Evolutionary conservation across 1,139 yeast species (phyloP).

Genomic region (Pneumocystis carinii): DNA sequence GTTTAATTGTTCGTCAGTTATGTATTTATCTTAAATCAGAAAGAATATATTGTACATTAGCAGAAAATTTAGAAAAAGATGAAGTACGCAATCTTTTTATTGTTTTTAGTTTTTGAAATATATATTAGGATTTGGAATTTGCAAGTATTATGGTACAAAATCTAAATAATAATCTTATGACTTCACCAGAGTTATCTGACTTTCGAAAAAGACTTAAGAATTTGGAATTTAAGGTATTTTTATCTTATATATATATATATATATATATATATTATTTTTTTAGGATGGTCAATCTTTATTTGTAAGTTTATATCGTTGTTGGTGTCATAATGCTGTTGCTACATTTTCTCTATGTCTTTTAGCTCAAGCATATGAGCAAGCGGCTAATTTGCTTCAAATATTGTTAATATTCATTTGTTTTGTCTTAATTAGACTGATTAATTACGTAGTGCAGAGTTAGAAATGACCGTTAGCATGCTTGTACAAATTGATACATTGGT

Average conservation of each 20-base stretch:
- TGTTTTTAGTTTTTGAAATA: background rate
- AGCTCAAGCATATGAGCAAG: constrained; percentile 80
- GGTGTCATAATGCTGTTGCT: constrained; percentile 90
- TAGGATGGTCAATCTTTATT: constrained; percentile 58
- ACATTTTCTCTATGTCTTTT: constrained; percentile 72
- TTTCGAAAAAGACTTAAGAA: constrained; percentile 55
- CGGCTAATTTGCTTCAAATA: constrained; percentile 62
- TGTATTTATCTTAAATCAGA: constrained; percentile 74
- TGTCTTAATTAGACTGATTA: background rate
- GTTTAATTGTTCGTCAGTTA: constrained; percentile 68
- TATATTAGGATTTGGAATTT: constrained; percentile 43
- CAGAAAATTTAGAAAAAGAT: constrained; percentile 53
- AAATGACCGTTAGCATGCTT: constrained; percentile 52
- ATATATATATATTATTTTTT: background rate
- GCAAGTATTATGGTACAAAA: constrained; percentile 74
- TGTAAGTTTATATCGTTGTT: constrained; percentile 63
- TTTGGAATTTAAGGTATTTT: constrained; percentile 21
- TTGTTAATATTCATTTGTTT: constrained; percentile 20
- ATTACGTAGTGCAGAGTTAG: constrained; percentile 40
- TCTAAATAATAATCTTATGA: constrained; percentile 70
- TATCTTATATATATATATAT: background rate
- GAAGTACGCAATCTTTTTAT: constrained; percentile 22
- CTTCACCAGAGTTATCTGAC: constrained; percentile 64
- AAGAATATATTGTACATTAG: constrained; percentile 63
- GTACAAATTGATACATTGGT: constrained; percentile 70